These are phyloP conservation scores for Macaranga tanarius DNA, from an alignment of 441 rosid genomes.

Conservation along the genomic window DNA sequence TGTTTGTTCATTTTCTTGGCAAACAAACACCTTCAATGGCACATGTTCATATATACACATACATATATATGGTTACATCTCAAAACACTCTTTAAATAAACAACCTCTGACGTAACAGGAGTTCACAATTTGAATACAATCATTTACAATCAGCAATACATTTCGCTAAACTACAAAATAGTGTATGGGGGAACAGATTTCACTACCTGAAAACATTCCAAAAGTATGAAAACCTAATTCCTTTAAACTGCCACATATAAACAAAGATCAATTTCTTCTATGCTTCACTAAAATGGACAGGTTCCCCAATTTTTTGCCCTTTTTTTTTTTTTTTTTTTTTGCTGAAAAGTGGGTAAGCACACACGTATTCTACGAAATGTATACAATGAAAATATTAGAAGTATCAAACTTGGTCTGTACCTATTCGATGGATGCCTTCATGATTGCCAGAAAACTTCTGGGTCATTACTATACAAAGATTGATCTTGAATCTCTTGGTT, in stretches of 20 bases:
- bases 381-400: neutral
- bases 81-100: neutral
- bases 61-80: too few species aligned
- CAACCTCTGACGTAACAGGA: neutral
- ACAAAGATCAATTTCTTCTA: neutral
- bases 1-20: too few species aligned
- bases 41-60: too few species aligned
- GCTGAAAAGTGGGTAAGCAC: neutral
- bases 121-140: neutral
- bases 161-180: neutral
- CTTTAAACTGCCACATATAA: neutral
- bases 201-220: too few species aligned
- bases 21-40: too few species aligned
- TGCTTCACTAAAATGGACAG: neutral
- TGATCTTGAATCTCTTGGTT: conserved; percentile 88
- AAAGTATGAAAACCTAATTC: neutral
- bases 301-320: neutral
- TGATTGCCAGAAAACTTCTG: conserved; percentile 78
- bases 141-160: neutral
- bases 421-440: conserved; percentile 29
- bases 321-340: neutral
- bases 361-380: neutral
- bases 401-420: conserved; percentile 13
- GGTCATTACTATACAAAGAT: conserved; percentile 69
- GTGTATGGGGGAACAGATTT: too few species aligned